A percentile compares a stretch with the other conserved stretches of the same genome.
These are phyloP conservation scores for Linnemannia zychae DNA, from an alignment of 192 early-diverging fungal genomes.

Conservation along the genomic window DNA sequence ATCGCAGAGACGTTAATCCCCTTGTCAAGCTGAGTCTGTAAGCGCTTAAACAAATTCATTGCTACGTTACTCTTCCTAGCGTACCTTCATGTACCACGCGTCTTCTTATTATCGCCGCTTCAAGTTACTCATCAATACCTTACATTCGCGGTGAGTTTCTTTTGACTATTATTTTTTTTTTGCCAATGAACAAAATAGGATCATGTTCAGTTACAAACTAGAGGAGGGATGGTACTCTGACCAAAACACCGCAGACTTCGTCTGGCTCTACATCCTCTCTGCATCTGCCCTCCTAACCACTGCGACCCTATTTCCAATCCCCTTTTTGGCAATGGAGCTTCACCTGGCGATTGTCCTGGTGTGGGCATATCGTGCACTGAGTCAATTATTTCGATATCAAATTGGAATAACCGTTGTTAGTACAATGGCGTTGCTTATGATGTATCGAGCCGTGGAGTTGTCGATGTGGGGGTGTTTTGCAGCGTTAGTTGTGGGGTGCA, in stretches of 20 bases:
- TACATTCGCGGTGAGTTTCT: too few species aligned
- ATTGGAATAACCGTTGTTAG: neutral
- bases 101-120: neutral
- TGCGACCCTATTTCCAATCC: neutral
- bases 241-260: neutral
- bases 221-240: neutral
- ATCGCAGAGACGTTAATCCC: neutral
- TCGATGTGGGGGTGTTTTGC: neutral
- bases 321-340: neutral
- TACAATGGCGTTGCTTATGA: neutral
- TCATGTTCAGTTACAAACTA: neutral
- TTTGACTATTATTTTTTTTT: neutral
- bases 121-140: neutral
- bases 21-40: neutral
- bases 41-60: neutral
- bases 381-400: neutral
- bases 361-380: neutral
- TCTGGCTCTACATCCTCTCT: neutral
- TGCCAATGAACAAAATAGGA: neutral
- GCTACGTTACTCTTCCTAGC: too few species aligned
- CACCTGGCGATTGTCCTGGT: neutral
- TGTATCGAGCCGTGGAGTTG: neutral
- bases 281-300: neutral
- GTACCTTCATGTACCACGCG: neutral
- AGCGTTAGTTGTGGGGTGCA: neutral